Percentiles rank a stretch among this genome's conserved stretches.
Conservation (phyloP, 495 filamentous ascomycete genomes). For the Lophiotrema nucula region DNA sequence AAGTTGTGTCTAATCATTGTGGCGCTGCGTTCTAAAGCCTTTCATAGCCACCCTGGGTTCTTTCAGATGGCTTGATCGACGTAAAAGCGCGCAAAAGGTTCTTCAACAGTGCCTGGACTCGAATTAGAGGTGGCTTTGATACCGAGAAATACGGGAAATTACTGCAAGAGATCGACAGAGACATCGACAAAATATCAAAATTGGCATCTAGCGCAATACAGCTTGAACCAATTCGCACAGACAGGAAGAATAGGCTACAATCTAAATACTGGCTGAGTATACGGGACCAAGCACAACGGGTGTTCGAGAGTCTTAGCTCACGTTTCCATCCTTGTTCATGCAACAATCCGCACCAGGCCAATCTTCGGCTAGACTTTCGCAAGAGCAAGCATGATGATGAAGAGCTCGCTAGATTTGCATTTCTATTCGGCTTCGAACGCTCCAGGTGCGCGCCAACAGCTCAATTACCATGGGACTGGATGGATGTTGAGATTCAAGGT, state of each 20-base stretch:
- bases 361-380: conserved; percentile 34
- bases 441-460: neutral
- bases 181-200: conserved; percentile 11
- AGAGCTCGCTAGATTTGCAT: conserved; percentile 18
- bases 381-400: neutral
- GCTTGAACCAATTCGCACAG: conserved; percentile 1
- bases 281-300: conserved; percentile 28
- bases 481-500: conserved; percentile 4
- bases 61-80: conserved; percentile 6
- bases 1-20: neutral
- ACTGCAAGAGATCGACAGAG: conserved; percentile 6
- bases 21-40: conserved; percentile 11
- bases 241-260: neutral
- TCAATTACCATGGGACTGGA: conserved; percentile 7
- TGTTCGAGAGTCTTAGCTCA: conserved; percentile 30
- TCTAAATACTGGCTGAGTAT: conserved; percentile 27
- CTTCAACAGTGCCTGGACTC: conserved; percentile 28
- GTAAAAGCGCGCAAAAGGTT: conserved; percentile 6
- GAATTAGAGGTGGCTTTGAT: conserved; percentile 25
- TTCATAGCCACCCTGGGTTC: conserved; percentile 9
- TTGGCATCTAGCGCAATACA: conserved; percentile 8
- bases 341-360: conserved; percentile 29
- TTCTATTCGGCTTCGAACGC: conserved; percentile 31
- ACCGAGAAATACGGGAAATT: conserved; percentile 8
- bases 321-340: conserved; percentile 31